phyloP scores from a whole-genome alignment of 169 alveolate species.

The Cryptosporidium parvum region DNA sequence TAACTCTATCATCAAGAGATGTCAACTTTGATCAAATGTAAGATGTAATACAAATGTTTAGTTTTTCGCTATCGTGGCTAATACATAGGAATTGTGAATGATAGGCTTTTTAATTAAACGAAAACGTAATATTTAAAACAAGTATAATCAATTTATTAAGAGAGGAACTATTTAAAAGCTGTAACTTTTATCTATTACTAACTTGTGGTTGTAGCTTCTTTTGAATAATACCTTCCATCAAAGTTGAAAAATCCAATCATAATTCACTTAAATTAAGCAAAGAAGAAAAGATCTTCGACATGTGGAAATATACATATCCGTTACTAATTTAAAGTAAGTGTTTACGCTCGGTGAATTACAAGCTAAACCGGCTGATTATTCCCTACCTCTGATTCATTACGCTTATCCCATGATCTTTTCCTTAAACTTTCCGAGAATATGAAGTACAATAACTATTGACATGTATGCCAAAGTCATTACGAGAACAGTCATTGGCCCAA shows the following conservation, averaged over 20 bases:
- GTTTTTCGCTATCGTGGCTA: not conserved
- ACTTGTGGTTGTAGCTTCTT: not conserved
- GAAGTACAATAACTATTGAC: constrained; percentile 76
- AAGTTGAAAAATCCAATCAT: not conserved
- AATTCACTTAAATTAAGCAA: not conserved
- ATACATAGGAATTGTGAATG: too few species aligned
- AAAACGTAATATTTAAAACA: not conserved
- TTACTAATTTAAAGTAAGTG: not conserved
- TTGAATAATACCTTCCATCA: not conserved
- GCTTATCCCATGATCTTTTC: constrained; percentile 46
- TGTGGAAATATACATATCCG: not conserved
- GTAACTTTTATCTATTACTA: not conserved
- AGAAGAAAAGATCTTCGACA: not conserved
- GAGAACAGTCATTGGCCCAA: constrained; percentile 77
- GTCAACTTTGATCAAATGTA: too few species aligned
- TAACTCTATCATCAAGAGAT: too few species aligned
- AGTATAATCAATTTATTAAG: constrained; percentile 11
- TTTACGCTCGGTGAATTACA: not conserved
- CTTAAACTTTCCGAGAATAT: constrained; percentile 75
- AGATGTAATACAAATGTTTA: too few species aligned
- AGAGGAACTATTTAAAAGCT: not conserved
- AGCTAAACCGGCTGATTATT: not conserved
- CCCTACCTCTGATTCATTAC: not conserved
- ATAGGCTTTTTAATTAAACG: not conserved
- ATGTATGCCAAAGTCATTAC: constrained; percentile 77